Evolutionary conservation across 306 rosid genomes (phyloP).

Genomic region (Phaseolus lunatus): DNA sequence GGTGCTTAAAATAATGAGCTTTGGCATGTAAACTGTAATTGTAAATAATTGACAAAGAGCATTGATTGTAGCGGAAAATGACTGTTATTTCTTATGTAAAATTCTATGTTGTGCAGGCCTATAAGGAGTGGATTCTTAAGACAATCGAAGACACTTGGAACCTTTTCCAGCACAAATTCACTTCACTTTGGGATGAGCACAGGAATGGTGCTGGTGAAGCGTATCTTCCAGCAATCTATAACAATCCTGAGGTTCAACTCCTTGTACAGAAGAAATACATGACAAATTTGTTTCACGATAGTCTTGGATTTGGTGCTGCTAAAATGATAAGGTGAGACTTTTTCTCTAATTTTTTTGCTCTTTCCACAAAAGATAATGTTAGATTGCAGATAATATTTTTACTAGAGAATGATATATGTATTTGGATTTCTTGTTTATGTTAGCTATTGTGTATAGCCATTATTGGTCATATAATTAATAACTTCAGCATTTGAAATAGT

Average conservation of each 20-base stretch:
- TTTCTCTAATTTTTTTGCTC: background rate
- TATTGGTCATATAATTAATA: background rate
- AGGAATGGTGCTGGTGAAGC: slow-evolving; percentile 85
- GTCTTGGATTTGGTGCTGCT: slow-evolving; percentile 90
- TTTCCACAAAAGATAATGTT: slow-evolving; percentile 36
- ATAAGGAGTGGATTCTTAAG: slow-evolving; percentile 89
- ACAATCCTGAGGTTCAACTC: slow-evolving; percentile 65
- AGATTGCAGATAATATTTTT: slow-evolving; percentile 20
- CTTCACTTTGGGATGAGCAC: slow-evolving; percentile 77
- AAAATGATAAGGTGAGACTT: slow-evolving; percentile 84
- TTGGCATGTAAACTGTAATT: slow-evolving; percentile 31
- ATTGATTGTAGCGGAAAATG: background rate
- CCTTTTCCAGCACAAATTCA: slow-evolving; percentile 69
- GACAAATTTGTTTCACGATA: slow-evolving; percentile 74
- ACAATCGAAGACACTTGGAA: slow-evolving; percentile 82
- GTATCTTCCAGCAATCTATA: slow-evolving; percentile 78
- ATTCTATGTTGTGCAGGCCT: slow-evolving; percentile 56
- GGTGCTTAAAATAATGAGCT: slow-evolving; percentile 4
- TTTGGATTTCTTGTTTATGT: background rate
- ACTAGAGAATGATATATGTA: background rate
- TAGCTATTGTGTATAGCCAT: background rate
- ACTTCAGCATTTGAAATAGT: slow-evolving; percentile 1
- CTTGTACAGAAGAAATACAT: slow-evolving; percentile 72
- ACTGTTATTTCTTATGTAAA: slow-evolving; percentile 27
- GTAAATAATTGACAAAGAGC: background rate